These are phyloP conservation scores for Castanea crenata DNA, from an alignment of 306 rosid species.

Conservation along the genomic window DNA sequence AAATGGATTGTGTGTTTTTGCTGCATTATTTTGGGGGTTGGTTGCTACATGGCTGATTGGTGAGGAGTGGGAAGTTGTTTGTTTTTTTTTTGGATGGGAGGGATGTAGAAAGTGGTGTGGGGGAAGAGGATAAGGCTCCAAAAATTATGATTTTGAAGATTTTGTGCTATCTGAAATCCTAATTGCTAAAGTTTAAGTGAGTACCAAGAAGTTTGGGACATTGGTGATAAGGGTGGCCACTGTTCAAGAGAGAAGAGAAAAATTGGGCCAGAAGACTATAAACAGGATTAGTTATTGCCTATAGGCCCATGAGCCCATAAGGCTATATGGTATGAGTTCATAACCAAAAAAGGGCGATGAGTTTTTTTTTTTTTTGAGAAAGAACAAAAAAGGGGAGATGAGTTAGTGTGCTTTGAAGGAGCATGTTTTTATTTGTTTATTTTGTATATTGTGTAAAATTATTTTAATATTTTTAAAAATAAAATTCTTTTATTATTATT, in stretches of 20 bases:
- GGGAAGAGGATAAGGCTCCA: background rate
- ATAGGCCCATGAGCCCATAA: too few species aligned
- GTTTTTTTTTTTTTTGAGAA: too few species aligned
- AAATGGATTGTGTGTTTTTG: conserved; percentile 27
- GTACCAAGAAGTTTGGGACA: background rate
- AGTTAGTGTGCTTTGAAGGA: too few species aligned
- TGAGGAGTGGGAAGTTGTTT: conserved; percentile 10
- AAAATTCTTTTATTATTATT: too few species aligned
- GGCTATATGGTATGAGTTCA: too few species aligned
- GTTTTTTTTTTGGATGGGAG: background rate
- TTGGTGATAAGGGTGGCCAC: background rate
- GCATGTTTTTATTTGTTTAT: too few species aligned
- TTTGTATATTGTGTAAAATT: too few species aligned
- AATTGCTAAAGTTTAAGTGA: background rate
- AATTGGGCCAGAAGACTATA: background rate
- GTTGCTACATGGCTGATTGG: background rate
- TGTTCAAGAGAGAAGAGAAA: background rate
- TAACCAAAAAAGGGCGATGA: too few species aligned
- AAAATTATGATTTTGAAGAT: background rate
- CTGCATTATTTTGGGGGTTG: background rate
- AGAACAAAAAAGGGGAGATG: too few species aligned
- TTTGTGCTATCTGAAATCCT: background rate
- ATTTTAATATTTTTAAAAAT: too few species aligned
- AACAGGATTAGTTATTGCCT: too few species aligned
- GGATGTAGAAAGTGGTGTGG: background rate